These are phyloP conservation scores for Pistacia integerrima DNA, from an alignment of 345 rosid species.

Conservation along the genomic window DNA sequence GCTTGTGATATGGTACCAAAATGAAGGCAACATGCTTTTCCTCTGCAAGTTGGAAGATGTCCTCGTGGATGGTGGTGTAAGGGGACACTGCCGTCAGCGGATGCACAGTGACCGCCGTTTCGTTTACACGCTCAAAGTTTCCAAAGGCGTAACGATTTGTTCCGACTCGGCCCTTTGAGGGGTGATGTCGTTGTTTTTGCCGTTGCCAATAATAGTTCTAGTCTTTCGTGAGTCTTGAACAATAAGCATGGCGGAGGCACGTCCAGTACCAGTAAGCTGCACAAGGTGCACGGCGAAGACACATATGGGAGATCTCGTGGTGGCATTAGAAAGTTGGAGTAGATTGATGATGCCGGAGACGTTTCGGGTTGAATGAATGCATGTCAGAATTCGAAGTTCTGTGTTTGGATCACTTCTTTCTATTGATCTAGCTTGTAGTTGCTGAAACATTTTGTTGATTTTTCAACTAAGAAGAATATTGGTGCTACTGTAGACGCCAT, in stretches of 20 bases:
- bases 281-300: constrained; percentile 1
- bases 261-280: constrained; percentile 8
- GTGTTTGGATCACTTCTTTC: constrained; percentile 4
- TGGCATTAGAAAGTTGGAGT: constrained; percentile 5
- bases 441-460: background rate
- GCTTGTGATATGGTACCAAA: constrained; percentile 35
- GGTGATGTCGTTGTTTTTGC: background rate
- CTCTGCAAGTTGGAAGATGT: constrained; percentile 28
- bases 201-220: too few species aligned
- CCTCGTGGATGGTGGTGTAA: constrained; percentile 36
- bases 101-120: constrained; percentile 3
- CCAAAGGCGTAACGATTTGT: constrained; percentile 27
- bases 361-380: constrained; percentile 11
- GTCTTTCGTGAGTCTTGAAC: background rate
- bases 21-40: constrained; percentile 31
- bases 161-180: constrained; percentile 18
- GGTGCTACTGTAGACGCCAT: constrained; percentile 13
- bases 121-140: background rate
- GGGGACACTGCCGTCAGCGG: constrained; percentile 36
- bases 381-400: background rate
- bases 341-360: constrained; percentile 13
- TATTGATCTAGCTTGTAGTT: background rate
- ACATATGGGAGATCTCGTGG: background rate
- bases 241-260: constrained; percentile 11
- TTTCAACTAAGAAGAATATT: background rate